phyloP scores from a whole-genome alignment of 2,329 filamentous ascomycete species.

The Ceratocystis albifundus region DNA sequence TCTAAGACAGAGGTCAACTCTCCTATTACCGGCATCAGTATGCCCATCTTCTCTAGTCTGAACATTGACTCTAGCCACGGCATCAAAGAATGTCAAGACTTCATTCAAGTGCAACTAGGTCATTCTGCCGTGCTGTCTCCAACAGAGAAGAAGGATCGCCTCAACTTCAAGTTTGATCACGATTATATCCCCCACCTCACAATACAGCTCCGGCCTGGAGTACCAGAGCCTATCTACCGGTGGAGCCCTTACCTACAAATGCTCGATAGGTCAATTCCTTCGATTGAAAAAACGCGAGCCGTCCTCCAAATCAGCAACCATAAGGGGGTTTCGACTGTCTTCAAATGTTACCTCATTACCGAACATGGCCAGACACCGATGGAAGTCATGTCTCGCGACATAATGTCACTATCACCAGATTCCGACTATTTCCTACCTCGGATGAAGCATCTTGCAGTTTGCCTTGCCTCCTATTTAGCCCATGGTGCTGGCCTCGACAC shows the following conservation, averaged over 20 bases:
- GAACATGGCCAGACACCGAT: background rate
- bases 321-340: background rate
- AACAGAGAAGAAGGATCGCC: background rate
- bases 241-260: background rate
- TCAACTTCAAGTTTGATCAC: constrained; percentile 9
- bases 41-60: background rate
- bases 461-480: background rate
- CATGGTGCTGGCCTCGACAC: background rate
- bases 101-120: background rate
- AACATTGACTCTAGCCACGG: background rate
- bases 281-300: background rate
- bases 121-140: background rate
- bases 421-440: background rate
- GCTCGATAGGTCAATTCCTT: background rate
- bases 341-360: background rate
- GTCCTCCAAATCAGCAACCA: background rate
- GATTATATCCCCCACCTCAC: background rate
- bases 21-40: background rate
- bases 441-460: background rate
- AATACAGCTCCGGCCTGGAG: background rate
- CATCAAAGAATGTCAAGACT: constrained; percentile 1
- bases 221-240: background rate
- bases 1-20: background rate
- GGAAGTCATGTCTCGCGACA: background rate
- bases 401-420: background rate